phyloP scores from a whole-genome alignment of 805 yeast species.

The Clavispora santaluciae region DNA sequence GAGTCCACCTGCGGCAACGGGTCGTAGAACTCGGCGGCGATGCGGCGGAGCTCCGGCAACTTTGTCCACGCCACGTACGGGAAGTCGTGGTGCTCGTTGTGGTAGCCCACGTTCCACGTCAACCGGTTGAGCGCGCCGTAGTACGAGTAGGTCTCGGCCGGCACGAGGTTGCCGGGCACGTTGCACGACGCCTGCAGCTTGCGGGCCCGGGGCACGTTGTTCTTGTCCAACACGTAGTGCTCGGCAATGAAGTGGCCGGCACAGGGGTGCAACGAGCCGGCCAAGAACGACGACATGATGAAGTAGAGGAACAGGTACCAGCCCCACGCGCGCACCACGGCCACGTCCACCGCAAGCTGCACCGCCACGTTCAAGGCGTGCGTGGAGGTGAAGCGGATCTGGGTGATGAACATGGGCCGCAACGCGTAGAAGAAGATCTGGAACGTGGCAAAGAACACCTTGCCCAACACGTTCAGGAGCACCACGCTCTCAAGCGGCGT shows the following conservation, averaged over 20 bases:
- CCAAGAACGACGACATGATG: conserved; percentile 72
- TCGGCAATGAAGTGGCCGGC: conserved; percentile 97
- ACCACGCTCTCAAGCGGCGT: conserved; percentile 71
- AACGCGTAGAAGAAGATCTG: conserved; percentile 87
- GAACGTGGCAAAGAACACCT: conserved; percentile 84
- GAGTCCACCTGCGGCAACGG: conserved; percentile 72
- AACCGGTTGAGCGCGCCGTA: conserved; percentile 74
- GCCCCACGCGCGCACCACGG: conserved; percentile 61
- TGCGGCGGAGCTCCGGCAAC: conserved; percentile 54
- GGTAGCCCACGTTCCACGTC: conserved; percentile 93
- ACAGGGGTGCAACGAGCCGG: conserved; percentile 89
- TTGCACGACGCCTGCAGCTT: conserved; percentile 20
- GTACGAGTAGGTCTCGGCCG: conserved; percentile 82
- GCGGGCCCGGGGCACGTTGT: conserved; percentile 40
- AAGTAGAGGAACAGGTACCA: conserved; percentile 60
- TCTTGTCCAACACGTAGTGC: conserved; percentile 65
- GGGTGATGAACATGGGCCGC: conserved; percentile 83
- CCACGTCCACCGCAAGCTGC: conserved; percentile 55
- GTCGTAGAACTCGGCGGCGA: conserved; percentile 78
- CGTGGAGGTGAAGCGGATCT: conserved; percentile 65
- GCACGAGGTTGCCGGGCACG: conserved; percentile 33
- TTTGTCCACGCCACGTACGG: conserved; percentile 91
- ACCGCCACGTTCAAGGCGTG: conserved; percentile 64
- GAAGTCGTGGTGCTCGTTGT: conserved; percentile 93
- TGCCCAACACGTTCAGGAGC: conserved; percentile 74